These are phyloP conservation scores for Acer yangbiense DNA, from an alignment of 345 rosid genomes.

Conservation along the genomic window DNA sequence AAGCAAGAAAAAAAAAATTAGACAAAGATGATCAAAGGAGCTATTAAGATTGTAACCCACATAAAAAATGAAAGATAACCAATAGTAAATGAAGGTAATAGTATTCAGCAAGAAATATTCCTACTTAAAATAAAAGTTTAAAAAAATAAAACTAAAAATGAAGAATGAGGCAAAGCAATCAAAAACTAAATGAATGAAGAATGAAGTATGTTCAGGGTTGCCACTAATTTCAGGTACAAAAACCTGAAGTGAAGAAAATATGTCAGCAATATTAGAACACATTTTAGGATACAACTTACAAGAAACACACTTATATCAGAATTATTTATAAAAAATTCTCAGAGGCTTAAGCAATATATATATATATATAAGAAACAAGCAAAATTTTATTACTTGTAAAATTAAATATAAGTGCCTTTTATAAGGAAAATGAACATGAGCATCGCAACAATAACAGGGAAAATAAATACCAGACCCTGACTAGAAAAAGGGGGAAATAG, in stretches of 20 bases:
- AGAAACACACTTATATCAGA: not conserved
- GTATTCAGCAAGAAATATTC: not conserved
- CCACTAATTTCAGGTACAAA: not conserved
- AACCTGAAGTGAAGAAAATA: not conserved
- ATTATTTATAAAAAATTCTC: not conserved
- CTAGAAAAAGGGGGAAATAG: not conserved
- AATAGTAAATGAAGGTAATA: not conserved
- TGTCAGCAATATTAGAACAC: not conserved
- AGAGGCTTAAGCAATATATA: not conserved
- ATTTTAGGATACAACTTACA: not conserved
- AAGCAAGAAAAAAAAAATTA: slow-evolving; percentile 9
- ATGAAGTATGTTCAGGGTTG: not conserved
- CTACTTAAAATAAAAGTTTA: not conserved
- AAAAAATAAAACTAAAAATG: not conserved
- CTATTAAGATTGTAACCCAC: not conserved
- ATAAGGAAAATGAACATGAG: no score
- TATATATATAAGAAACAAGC: not conserved
- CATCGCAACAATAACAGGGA: not conserved
- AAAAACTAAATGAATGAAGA: slow-evolving; percentile 2
- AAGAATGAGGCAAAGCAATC: slow-evolving; percentile 8
- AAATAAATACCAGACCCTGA: not conserved
- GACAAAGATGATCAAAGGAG: not conserved
- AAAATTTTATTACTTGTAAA: not conserved
- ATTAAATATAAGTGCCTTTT: not conserved
- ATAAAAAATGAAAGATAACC: not conserved